Conservation (phyloP, 805 yeast species). For the Pichia nakasei region DNA sequence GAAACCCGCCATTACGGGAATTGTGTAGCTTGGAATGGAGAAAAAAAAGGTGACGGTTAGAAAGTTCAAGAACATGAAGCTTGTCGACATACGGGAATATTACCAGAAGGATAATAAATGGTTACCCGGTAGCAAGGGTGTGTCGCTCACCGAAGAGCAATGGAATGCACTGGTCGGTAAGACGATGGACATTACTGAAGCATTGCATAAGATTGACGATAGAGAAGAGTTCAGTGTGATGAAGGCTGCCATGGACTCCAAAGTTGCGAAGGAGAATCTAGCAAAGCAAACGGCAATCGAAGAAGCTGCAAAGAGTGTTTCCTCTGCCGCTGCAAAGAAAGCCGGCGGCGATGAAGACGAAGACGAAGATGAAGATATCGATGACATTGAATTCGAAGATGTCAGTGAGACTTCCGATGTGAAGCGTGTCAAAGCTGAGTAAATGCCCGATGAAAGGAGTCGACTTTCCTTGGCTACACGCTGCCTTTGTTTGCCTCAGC, state of each 20-base stretch:
- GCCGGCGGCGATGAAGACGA: not conserved
- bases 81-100: constrained; percentile 81
- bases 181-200: constrained; percentile 40
- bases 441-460: not conserved
- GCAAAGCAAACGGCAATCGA: not conserved
- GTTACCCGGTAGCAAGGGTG: constrained; percentile 78
- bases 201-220: constrained; percentile 30
- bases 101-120: constrained; percentile 51
- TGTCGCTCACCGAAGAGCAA: constrained; percentile 47
- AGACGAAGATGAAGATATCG: constrained; percentile 15
- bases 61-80: constrained; percentile 52
- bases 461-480: no score
- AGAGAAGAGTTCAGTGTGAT: constrained; percentile 20
- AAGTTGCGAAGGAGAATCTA: not conserved
- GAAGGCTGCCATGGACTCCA: constrained; percentile 5
- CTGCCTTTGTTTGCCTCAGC: no score
- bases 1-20: no score
- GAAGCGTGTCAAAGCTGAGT: constrained; percentile 9
- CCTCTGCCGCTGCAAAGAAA: not conserved
- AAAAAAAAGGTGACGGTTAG: constrained; percentile 69
- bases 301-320: not conserved
- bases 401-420: constrained; percentile 10
- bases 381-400: constrained; percentile 15
- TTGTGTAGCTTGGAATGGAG: constrained; percentile 24
- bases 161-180: constrained; percentile 43